Evolutionary conservation across 257 asterid species (phyloP).

Genomic region (Jasminum sambac): DNA sequence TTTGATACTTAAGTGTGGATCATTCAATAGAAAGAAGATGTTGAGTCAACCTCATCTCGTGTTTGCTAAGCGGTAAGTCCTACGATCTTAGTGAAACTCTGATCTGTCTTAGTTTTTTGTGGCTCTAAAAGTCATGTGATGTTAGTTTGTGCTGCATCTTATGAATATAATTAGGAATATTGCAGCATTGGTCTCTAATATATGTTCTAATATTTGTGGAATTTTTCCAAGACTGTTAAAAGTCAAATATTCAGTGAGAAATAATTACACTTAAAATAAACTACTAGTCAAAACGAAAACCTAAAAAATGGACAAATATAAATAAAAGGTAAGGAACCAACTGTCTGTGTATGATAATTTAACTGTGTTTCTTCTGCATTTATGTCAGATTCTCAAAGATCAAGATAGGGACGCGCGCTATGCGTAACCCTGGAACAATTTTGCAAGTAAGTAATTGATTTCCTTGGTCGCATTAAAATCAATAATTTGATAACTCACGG

Average conservation of each 20-base stretch:
- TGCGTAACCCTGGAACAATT: constrained; percentile 69
- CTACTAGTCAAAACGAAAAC: background rate
- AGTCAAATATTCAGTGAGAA: background rate
- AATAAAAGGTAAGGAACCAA: background rate
- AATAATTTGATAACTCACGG: background rate
- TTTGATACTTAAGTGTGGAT: too few relatives aligned
- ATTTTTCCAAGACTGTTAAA: background rate
- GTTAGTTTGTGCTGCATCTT: background rate
- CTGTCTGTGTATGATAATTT: background rate
- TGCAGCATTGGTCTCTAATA: background rate
- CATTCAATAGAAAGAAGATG: too few relatives aligned
- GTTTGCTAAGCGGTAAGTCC: constrained; percentile 76
- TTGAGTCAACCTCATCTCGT: constrained; percentile 63
- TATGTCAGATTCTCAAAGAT: constrained; percentile 68
- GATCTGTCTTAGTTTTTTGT: background rate
- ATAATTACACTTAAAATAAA: background rate
- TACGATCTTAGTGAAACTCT: background rate
- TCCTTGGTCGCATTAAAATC: background rate
- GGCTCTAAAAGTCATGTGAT: background rate
- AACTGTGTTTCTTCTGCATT: background rate
- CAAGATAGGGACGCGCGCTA: constrained; percentile 61
- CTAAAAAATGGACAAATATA: background rate
- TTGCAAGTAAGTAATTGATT: constrained; percentile 55
- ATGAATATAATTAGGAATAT: background rate
- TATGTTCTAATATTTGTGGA: background rate